Conservation (phyloP, 31 red algal species). For the Asparagopsis taxiformis region DNA sequence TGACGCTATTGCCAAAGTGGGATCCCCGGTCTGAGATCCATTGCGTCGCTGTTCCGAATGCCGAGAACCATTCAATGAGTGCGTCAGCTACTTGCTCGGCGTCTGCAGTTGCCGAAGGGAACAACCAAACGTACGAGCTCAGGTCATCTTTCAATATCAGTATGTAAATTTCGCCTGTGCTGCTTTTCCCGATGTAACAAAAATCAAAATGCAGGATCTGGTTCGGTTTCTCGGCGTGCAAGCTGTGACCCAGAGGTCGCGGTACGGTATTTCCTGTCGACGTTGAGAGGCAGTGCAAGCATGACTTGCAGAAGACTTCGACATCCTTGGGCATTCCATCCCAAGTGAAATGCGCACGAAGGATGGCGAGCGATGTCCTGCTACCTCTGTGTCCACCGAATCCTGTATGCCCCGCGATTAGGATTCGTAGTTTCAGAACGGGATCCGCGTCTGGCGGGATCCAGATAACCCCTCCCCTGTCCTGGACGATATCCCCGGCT, state of each 20-base stretch:
- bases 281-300: conserved; percentile 1
- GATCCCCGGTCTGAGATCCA: background rate
- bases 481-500: too few relatives aligned
- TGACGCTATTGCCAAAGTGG: conserved; percentile 12
- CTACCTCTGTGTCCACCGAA: conserved; percentile 5
- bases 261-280: background rate
- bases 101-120: background rate
- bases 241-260: background rate
- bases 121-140: conserved; percentile 1
- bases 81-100: background rate
- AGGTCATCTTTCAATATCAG: conserved; percentile 3
- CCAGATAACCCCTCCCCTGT: too few relatives aligned
- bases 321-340: background rate
- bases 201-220: conserved; percentile 28
- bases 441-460: background rate
- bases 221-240: conserved; percentile 14
- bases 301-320: background rate
- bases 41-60: background rate
- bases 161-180: background rate
- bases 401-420: background rate
- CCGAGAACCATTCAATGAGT: background rate
- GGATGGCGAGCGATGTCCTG: background rate
- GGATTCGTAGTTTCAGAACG: background rate
- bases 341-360: conserved; percentile 12
- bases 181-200: conserved; percentile 11